Base-by-base conservation (phyloP, 495 filamentous ascomycete genomes). In the Venustampulla echinocandica region DNA sequence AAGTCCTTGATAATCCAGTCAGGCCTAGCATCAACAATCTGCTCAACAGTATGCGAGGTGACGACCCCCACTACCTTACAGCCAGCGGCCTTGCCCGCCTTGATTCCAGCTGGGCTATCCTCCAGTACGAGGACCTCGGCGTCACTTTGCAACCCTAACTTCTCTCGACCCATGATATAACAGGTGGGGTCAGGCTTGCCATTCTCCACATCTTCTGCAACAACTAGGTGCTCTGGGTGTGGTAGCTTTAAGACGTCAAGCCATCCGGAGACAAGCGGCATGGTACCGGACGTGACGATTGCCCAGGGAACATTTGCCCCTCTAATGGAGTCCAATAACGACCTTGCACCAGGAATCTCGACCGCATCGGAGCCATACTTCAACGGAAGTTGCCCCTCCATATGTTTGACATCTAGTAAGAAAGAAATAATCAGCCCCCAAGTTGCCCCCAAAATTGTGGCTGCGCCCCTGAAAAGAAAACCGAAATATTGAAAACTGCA, bases 121-220 rank as follows among this genome's bases (percentile, higher is more conserved):
- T 98, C 92, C 5, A 98, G 64, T 25, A 98, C 90, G 14, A 96
- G 67, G 15, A 92, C 67, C 11, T 72, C 64, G 11, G 66, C 70
- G 23, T 87, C 88, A 33, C 84, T 84, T 10, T 9, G 21, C 18
- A 92, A 61, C 0, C 69, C 74, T 13, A 94, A 69, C 48, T 71
- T 73, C 59, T 76, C 65, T 35, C 73, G 73, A 0, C 87, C 90
- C 3, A 93, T 73, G 25, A 68, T 49, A 61, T 96, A 96, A 71
- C 92, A 92, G 17, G 77, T 71, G 17, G 92, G 90, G 61, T 85
- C 78, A 10, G 92, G 92, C 70, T 98, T 98, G 33, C 92, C 92
- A 49, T 77, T 67, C 54, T 70, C 63, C 15, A 98, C 90, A 35
- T 88, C 86, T 68, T 95, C 88, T 15, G 90, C 92, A 3, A 82